phyloP scores from a whole-genome alignment of 1,284 basidiomycete genomes.

The Farysia itapuensis region DNA sequence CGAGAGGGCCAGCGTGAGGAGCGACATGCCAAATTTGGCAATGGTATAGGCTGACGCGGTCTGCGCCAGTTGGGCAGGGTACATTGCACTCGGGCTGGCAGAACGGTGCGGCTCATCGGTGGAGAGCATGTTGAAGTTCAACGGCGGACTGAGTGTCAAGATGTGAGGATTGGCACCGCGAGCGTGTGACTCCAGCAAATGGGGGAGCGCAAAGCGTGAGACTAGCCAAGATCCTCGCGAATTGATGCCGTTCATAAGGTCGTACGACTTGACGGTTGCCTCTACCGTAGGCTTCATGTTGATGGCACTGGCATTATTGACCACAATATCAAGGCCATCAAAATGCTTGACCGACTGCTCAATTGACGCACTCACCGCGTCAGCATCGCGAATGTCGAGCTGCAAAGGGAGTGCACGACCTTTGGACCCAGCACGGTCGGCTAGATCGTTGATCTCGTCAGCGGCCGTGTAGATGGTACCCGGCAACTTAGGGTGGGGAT shows the following conservation, averaged over 20 bases:
- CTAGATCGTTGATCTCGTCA: constrained; percentile 47
- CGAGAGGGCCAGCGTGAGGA: constrained; percentile 47
- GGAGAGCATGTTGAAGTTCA: constrained; percentile 36
- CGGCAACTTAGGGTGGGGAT: constrained; percentile 47
- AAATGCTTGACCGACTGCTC: constrained; percentile 33
- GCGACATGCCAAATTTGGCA: constrained; percentile 56
- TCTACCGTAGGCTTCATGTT: constrained; percentile 40
- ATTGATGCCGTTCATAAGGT: constrained; percentile 50
- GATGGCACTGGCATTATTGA: constrained; percentile 59
- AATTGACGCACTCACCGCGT: constrained; percentile 47
- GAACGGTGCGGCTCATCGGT: constrained; percentile 29
- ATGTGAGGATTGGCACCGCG: constrained; percentile 52
- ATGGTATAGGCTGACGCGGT: constrained; percentile 48
- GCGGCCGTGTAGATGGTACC: constrained; percentile 59
- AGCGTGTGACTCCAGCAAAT: constrained; percentile 39
- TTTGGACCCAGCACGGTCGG: constrained; percentile 5
- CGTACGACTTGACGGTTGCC: constrained; percentile 43
- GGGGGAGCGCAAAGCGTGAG: constrained; percentile 48
- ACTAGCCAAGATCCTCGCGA: constrained; percentile 54
- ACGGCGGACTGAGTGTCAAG: constrained; percentile 52
- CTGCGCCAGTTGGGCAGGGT: constrained; percentile 25
- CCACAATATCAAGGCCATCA: constrained; percentile 54
- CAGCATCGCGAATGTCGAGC: constrained; percentile 53
- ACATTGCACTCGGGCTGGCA: constrained; percentile 10
- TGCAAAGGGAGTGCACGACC: constrained; percentile 49